Evolutionary conservation across 352 stramenopile genomes (phyloP).

Genomic region (Phytopythium montanum): DNA sequence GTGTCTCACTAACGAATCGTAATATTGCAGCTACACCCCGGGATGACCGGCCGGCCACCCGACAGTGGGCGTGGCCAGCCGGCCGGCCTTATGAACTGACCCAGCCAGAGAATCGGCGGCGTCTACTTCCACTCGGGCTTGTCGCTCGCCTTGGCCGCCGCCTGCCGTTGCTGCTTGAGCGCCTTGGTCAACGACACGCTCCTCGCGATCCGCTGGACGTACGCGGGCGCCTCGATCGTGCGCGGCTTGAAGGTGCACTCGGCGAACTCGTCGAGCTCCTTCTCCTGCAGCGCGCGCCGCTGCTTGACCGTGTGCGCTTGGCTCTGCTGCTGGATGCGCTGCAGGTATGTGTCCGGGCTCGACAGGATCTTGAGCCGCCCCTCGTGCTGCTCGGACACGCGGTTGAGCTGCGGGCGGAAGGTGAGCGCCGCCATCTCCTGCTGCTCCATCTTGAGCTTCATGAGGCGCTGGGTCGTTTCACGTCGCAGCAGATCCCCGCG

Average conservation of each 20-base stretch:
- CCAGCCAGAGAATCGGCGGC: slow-evolving; percentile 10
- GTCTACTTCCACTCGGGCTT: slow-evolving; percentile 71
- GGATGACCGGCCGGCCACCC: not conserved
- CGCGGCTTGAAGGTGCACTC: slow-evolving; percentile 85
- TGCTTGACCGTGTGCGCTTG: slow-evolving; percentile 71
- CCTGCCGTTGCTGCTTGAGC: slow-evolving; percentile 54
- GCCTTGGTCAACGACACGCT: slow-evolving; percentile 72
- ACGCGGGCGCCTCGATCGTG: slow-evolving; percentile 80
- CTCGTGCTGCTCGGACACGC: slow-evolving; percentile 58
- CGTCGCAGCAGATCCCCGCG: slow-evolving; percentile 68
- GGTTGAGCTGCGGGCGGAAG: slow-evolving; percentile 75
- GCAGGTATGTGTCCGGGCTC: slow-evolving; percentile 76
- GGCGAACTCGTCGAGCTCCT: slow-evolving; percentile 79
- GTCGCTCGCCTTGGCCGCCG: slow-evolving; percentile 28
- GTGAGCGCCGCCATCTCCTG: slow-evolving; percentile 80
- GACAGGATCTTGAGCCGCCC: slow-evolving; percentile 77
- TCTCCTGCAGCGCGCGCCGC: slow-evolving; percentile 68
- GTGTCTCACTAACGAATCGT: not conserved
- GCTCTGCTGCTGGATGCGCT: slow-evolving; percentile 77
- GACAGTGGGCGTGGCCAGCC: not conserved
- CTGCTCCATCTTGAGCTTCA: slow-evolving; percentile 89
- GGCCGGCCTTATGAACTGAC: not conserved
- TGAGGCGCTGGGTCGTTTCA: slow-evolving; percentile 73
- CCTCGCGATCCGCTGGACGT: slow-evolving; percentile 79
- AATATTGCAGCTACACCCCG: slow-evolving; percentile 5